Base-by-base conservation (phyloP, 2,329 filamentous ascomycete species). In the Aureobasidium namibiae region DNA sequence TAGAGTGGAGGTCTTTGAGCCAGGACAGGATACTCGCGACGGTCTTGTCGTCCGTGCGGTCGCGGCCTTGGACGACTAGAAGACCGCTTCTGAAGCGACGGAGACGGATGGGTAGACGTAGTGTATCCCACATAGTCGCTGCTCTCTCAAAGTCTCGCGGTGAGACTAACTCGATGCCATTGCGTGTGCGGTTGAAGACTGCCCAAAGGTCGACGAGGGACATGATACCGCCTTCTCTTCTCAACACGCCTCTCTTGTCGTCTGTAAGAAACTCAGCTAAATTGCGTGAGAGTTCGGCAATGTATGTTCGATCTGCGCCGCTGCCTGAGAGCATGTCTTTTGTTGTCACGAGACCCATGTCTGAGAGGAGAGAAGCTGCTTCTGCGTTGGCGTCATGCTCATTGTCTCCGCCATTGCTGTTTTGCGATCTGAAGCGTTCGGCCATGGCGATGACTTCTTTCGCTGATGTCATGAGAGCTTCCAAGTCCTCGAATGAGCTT, bases 391-490 rank as follows among this genome's bases (percentile, higher is more conserved):
- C 80, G n/a, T 79, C 81, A 23, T 81, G 82, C 21, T 78, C 75
- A 60, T 74, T 73, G 10, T 79, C 77, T 62, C 82, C 82, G 62
- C 82, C 82, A 21, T 76, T 76, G 2, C 78, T 77, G 0, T 79
- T 77, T 68, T 92, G 88, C 13, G 84, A 80, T 1, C 90, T 86
- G 66, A 97, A 92, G 16, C 85, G 85, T 72, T 97, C 92, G 0
- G 94, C 94, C 42, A 99, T 84, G 5, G 91, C 90, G 53, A 97
- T 87, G 50, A 99, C 90, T 70, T 99, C 90, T 70, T 97, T 96
- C 5, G 94, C 94, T 3, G 92, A 96, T 3, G 92, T 90, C 92
- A 97, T 99, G 38, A 99, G 79, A 3, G 94, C 92, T 70, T 97
- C 92, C 0, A 99, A 82, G 68, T 99, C 94, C 70, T 96, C 92